Percentiles rank a stretch among this genome's conserved stretches.
Evolutionary conservation across 2,329 filamentous ascomycete genomes (phyloP).

Genomic region (Verticillium isaacii): DNA sequence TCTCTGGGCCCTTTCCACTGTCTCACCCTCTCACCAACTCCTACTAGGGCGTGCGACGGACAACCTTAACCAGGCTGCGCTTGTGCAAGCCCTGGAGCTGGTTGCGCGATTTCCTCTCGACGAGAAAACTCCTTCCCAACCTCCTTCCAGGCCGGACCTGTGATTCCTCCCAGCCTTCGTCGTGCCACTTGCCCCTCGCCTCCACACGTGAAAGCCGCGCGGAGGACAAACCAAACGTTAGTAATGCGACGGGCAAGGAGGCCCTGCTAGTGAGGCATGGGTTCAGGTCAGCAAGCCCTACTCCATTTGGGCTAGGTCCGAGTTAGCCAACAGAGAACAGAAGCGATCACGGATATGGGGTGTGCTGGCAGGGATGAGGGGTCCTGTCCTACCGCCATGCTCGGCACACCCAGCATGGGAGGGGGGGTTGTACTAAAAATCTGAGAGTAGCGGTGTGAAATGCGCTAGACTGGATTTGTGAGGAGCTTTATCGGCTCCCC

Average conservation of each 20-base stretch:
- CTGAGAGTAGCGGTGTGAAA: slow-evolving; percentile 16
- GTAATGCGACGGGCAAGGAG: background rate
- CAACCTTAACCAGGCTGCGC: background rate
- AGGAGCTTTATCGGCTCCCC: slow-evolving; percentile 7
- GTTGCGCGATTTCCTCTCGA: background rate
- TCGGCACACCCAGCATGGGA: background rate
- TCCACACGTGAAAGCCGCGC: background rate
- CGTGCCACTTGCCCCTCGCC: background rate
- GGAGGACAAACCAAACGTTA: background rate
- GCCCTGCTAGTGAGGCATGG: background rate
- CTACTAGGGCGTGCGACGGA: background rate
- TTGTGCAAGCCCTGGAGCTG: background rate
- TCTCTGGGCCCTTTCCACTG: background rate
- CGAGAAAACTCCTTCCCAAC: background rate
- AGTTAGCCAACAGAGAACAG: background rate
- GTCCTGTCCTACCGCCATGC: background rate
- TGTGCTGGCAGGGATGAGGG: background rate
- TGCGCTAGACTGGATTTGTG: slow-evolving; percentile 13
- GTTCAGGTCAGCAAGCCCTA: background rate
- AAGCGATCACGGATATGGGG: background rate
- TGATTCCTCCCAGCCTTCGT: background rate
- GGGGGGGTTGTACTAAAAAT: slow-evolving; percentile 15
- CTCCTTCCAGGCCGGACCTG: background rate
- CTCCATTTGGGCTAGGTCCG: background rate
- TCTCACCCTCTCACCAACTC: background rate